Conservation (phyloP, 306 rosid species). For the Glycine latifolia region DNA sequence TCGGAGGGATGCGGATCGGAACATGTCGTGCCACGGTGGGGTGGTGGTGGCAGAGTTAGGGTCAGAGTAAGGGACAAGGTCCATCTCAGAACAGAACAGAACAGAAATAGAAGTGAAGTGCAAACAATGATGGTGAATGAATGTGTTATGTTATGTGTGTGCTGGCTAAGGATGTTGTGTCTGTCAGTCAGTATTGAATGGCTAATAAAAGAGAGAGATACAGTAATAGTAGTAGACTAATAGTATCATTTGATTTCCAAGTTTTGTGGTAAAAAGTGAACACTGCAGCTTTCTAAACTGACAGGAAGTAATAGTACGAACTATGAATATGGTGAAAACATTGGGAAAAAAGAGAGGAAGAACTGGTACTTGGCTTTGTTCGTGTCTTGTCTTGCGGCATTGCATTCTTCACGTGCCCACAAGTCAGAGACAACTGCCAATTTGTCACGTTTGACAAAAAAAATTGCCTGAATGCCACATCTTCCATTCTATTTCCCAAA, state of each 20-base stretch:
- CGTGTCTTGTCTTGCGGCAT: background rate
- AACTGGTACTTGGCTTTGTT: background rate
- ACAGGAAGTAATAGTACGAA: background rate
- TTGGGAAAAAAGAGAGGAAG: background rate
- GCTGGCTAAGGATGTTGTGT: no score
- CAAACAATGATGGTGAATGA: background rate
- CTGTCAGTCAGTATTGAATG: background rate
- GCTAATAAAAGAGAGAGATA: background rate
- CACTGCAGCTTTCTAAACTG: constrained; percentile 1
- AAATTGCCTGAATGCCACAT: no score
- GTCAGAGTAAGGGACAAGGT: constrained; percentile 63
- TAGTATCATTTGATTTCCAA: background rate
- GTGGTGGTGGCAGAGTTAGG: constrained; percentile 47
- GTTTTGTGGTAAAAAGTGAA: background rate
- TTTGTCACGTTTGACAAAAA: no score
- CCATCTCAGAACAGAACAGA: constrained; percentile 48
- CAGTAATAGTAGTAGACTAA: background rate
- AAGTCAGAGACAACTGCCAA: no score
- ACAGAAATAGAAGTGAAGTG: background rate
- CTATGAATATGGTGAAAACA: background rate
- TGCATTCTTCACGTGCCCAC: background rate
- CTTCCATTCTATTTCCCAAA: no score
- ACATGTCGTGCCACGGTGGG: constrained; percentile 88
- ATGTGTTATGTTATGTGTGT: no score
- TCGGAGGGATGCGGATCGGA: constrained; percentile 76